Evolutionary conservation across 768 basidiomycete species (phyloP).

Genomic region (Pisolithus tinctorius): DNA sequence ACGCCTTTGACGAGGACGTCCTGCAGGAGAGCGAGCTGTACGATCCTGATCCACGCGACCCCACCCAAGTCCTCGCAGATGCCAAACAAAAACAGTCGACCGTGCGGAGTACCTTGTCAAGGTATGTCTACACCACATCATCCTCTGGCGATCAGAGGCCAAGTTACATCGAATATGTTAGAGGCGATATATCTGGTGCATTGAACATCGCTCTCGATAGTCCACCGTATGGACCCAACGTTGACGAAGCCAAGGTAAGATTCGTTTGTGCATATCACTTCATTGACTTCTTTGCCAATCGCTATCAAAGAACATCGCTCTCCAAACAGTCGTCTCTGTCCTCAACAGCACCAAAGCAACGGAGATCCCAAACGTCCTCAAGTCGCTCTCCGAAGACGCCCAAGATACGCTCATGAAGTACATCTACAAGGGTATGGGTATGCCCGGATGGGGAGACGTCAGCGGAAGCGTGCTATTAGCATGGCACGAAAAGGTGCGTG

Average conservation of each 20-base stretch:
- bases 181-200: conserved; percentile 73
- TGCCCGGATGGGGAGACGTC: conserved; percentile 53
- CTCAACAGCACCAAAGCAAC: conserved; percentile 91
- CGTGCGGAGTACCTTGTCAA: conserved; percentile 68
- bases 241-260: conserved; percentile 86
- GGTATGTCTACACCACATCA: conserved; percentile 38
- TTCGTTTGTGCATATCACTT: not conserved
- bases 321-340: conserved; percentile 77
- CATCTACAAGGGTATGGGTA: conserved; percentile 92
- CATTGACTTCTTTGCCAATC: no score
- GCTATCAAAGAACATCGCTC: conserved; percentile 56
- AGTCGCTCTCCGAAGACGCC: conserved; percentile 59
- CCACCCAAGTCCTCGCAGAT: conserved; percentile 65
- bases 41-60: conserved; percentile 76
- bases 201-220: conserved; percentile 64
- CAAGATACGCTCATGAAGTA: conserved; percentile 97
- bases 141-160: no score
- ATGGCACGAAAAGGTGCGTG: conserved; percentile 93
- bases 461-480: conserved; percentile 60
- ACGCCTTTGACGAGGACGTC: conserved; percentile 87
- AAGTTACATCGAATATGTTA: conserved; percentile 18
- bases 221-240: conserved; percentile 82
- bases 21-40: conserved; percentile 81
- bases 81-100: conserved; percentile 67
- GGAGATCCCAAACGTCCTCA: conserved; percentile 75